Evolutionary conservation across 805 yeast genomes (phyloP).

Genomic region (Torulaspora maleeae): DNA sequence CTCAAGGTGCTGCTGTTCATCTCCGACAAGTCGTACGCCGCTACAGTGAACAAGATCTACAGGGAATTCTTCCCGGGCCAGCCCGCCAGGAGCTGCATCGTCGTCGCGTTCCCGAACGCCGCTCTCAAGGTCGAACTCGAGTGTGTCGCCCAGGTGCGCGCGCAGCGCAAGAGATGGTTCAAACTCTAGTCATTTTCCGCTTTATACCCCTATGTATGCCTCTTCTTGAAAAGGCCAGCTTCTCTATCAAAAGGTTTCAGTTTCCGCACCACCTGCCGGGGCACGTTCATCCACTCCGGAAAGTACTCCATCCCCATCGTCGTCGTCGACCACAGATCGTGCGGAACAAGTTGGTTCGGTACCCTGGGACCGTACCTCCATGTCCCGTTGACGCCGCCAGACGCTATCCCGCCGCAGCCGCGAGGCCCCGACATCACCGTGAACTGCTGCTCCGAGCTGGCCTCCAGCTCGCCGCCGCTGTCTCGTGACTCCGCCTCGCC

Average conservation of each 20-base stretch:
- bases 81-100: slow-evolving; percentile 53
- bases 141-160: slow-evolving; percentile 37
- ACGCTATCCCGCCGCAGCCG: slow-evolving; percentile 31
- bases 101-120: slow-evolving; percentile 49
- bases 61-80: slow-evolving; percentile 42
- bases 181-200: slow-evolving; percentile 8
- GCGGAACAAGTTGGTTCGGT: neutral
- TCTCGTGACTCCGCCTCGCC: slow-evolving; percentile 7
- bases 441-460: neutral
- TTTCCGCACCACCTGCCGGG: slow-evolving; percentile 20
- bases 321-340: slow-evolving; percentile 29
- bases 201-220: slow-evolving; percentile 1
- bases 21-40: slow-evolving; percentile 40
- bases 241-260: slow-evolving; percentile 30
- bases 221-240: slow-evolving; percentile 4
- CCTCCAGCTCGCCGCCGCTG: neutral
- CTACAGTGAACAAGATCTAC: slow-evolving; percentile 45
- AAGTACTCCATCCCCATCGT: slow-evolving; percentile 33
- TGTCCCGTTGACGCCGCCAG: slow-evolving; percentile 33
- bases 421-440: slow-evolving; percentile 22
- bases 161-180: slow-evolving; percentile 11
- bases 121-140: slow-evolving; percentile 50
- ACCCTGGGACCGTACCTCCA: slow-evolving; percentile 25
- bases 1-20: slow-evolving; percentile 50
- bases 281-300: slow-evolving; percentile 33